A percentile compares a stretch with the other conserved stretches of the same genome.
phyloP scores from a whole-genome alignment of 2,329 filamentous ascomycete genomes.

The Aureobasidium sp. region DNA sequence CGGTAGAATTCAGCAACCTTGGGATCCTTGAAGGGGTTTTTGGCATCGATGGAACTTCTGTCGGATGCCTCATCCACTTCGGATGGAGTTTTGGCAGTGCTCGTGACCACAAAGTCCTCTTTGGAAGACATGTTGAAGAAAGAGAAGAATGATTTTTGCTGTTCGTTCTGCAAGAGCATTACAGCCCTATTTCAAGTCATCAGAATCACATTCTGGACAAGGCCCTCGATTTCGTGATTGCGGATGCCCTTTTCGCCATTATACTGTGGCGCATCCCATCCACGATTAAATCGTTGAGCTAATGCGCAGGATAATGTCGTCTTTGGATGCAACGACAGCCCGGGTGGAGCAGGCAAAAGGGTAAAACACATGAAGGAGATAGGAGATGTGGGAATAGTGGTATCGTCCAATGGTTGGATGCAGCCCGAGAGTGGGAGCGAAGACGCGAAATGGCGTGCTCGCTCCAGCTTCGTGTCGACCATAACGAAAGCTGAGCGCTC shows the following conservation, averaged over 20 bases:
- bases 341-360: not conserved
- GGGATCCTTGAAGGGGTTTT: constrained; percentile 42
- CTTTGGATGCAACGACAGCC: not conserved
- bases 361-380: not conserved
- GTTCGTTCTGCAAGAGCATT: not conserved
- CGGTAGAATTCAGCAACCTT: constrained; percentile 49
- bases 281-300: not conserved
- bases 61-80: constrained; percentile 2
- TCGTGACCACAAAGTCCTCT: not conserved
- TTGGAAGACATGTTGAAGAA: not conserved
- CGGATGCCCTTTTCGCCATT: not conserved
- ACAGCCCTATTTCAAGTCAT: not conserved
- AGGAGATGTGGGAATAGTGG: not conserved
- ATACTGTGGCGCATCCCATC: not conserved
- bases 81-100: not conserved
- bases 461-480: not conserved
- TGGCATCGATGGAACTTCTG: constrained; percentile 4
- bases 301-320: not conserved
- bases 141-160: not conserved
- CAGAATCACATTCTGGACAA: not conserved
- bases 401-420: not conserved
- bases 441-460: constrained; percentile 10
- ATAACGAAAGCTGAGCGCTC: not conserved
- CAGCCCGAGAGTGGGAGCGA: not conserved
- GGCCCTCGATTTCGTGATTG: constrained; percentile 2